Conservation (phyloP, 306 rosid species). For the Vigna unguiculata region DNA sequence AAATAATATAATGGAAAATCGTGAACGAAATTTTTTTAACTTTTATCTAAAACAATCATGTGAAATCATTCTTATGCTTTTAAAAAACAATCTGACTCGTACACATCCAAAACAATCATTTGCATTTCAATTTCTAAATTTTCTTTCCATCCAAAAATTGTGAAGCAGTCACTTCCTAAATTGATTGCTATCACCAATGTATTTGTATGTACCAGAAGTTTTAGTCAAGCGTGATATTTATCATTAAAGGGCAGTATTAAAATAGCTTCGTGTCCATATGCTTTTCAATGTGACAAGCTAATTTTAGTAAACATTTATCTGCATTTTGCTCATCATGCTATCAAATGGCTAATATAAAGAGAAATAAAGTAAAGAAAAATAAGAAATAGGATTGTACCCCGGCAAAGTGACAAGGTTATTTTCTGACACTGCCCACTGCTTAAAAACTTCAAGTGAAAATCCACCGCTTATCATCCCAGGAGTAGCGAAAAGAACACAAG, state of each 20-base stretch:
- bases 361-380: not conserved
- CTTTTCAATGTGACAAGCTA: conserved; percentile 8
- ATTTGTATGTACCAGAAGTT: not conserved
- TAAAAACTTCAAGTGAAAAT: conserved; percentile 90
- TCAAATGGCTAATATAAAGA: conserved; percentile 26
- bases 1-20: not conserved
- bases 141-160: not conserved
- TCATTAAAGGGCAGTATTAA: not conserved
- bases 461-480: conserved; percentile 97
- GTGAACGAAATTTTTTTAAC: not conserved
- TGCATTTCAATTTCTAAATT: not conserved
- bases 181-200: not conserved
- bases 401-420: conserved; percentile 79
- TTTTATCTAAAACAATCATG: not conserved
- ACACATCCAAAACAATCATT: conserved; percentile 4
- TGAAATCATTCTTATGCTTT: conserved; percentile 15
- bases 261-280: conserved; percentile 26
- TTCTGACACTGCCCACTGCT: conserved; percentile 94
- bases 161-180: not conserved
- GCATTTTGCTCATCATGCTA: conserved; percentile 23
- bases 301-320: conserved; percentile 17
- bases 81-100: conserved; percentile 6
- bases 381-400: conserved; percentile 60
- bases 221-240: not conserved
- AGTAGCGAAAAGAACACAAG: conserved; percentile 98